Evolutionary conservation across 2,329 filamentous ascomycete genomes (phyloP), one percentile per base, ranked within the genome.

Genomic region (Esteya vermicola): DNA sequence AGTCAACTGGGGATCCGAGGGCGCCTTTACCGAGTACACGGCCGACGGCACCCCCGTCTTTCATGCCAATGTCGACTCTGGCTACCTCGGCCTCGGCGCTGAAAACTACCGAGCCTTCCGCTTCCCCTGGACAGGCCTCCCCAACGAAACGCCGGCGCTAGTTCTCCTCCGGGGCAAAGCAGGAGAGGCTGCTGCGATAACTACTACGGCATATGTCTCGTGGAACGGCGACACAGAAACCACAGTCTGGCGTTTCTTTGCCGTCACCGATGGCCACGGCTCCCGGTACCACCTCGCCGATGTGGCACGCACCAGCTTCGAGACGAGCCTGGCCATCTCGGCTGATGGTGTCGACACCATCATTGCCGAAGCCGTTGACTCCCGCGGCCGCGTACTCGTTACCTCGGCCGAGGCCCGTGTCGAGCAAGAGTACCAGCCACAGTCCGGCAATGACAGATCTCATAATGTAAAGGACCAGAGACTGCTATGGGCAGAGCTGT

Each of bases 81-180:
- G 61, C 48, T 35, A 51, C 38, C 41, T 62, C 44, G 54, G 52
- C 42, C 50, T 52, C 48, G 52, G 52, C 50, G 62, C 69, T 3
- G 62, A 67, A 48, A 71, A 66, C 39, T 78, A 77, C 48, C 64
- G 72, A 25, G 64, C 63, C 3, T 68, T 67, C 52, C 70, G 69
- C 48, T 65, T 60, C 46, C 57, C 64, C 40, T 78, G 72, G 69
- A 59, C 59, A 2, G 66, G 62, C 1, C 47, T 55, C 25, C 64
- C 67, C 6, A 56, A 53, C n/a, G 64, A 60, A 16, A 59, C 54
- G 25, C 56, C 56, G 3, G 50, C 51, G 8, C 46, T 54, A 27
- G 46, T 50, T 4, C 54, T 53, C 0, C 26, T 28, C 19, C 20
- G 20, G 20, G 33, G 45, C 51, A 35, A 22, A 27, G 28, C 5